Base-by-base conservation (phyloP, 495 filamentous ascomycete genomes). In the Podospora appendiculata region DNA sequence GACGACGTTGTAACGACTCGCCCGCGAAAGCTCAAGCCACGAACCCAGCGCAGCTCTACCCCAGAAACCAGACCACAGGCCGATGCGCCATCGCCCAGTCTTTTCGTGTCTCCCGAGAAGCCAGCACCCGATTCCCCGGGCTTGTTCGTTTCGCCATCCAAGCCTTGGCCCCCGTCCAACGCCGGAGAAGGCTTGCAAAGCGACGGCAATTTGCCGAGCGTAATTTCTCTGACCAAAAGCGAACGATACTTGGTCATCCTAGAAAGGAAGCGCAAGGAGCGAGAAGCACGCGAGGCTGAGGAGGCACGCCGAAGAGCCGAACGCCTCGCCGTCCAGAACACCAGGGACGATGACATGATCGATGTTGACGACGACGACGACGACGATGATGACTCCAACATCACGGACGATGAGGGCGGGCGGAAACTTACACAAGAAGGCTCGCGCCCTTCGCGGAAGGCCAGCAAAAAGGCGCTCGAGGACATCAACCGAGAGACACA, bases 401-500 rank as follows among this genome's bases (percentile, higher is more conserved):
- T 79, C 51, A 76, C 73, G 9, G 80, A 85, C 54, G 79, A 78
- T 36, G 74, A 71, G 8, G 79, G 74, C 34, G 84, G 70, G 6
- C 69, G 73, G 35, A 82, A 76, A 52, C 65, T 88, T 33, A 80
- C 80, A 1, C 84, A 88, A 52, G 73, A 84, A 8, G 66, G 41
- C 1, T 32, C 47, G 6, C 47, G 81, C 12, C 81, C 83, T 7
- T 86, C 89, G 6, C 81, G 93, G 1, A 95, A 90, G 59, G 93
- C 93, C 4, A 89, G 91, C 70, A 97, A 94, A 72, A 96, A 92
- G 72, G 93, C 94, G 0, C 51, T 95, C n/a, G 88, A 96, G 67
- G 92, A 97, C 61, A 95, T 97, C 84, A 81, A 81, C 51, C 77
- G 88, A 41, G 93, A 97, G 68, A 96, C 92, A 1, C 91, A 96